Evolutionary conservation across 805 yeast genomes (phyloP).

Genomic region (Wickerhamiella azyma): DNA sequence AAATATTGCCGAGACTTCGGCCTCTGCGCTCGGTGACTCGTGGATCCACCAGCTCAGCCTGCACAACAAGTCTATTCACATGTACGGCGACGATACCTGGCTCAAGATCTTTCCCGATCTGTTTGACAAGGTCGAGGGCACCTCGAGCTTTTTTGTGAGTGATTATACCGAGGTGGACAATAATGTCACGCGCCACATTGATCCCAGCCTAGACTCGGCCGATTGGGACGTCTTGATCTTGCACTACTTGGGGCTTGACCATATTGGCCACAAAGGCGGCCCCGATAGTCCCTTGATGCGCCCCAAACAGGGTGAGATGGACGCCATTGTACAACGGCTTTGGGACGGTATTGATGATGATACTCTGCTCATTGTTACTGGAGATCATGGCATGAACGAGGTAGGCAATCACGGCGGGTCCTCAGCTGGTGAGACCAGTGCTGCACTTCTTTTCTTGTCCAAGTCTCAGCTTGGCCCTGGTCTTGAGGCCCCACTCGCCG

Average conservation of each 20-base stretch:
- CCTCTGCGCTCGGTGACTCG: slow-evolving; percentile 64
- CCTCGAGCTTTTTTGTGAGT: slow-evolving; percentile 85
- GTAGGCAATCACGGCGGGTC: slow-evolving; percentile 97
- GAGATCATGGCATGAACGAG: slow-evolving; percentile 96
- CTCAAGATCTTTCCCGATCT: slow-evolving; percentile 65
- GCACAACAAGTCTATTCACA: slow-evolving; percentile 40
- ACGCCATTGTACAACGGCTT: slow-evolving; percentile 41
- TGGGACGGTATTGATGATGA: slow-evolving; percentile 32
- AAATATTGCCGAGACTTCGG: slow-evolving; percentile 82
- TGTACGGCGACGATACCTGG: slow-evolving; percentile 99
- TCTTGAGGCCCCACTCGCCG: slow-evolving; percentile 21
- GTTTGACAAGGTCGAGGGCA: slow-evolving; percentile 64
- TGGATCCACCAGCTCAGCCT: slow-evolving; percentile 61
- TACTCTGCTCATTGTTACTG: slow-evolving; percentile 63
- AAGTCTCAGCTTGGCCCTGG: slow-evolving; percentile 11
- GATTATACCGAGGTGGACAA: slow-evolving; percentile 90
- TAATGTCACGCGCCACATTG: slow-evolving; percentile 82
- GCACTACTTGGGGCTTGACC: slow-evolving; percentile 90
- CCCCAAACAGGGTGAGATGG: slow-evolving; percentile 78
- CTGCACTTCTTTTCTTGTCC: slow-evolving; percentile 63
- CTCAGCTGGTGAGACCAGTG: slow-evolving; percentile 78
- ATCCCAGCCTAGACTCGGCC: slow-evolving; percentile 34
- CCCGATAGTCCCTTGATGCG: slow-evolving; percentile 72
- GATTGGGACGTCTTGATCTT: slow-evolving; percentile 78
- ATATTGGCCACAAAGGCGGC: slow-evolving; percentile 96